phyloP scores from a whole-genome alignment of 768 basidiomycete species.

The Rhodotorula sphaerocarpa region DNA sequence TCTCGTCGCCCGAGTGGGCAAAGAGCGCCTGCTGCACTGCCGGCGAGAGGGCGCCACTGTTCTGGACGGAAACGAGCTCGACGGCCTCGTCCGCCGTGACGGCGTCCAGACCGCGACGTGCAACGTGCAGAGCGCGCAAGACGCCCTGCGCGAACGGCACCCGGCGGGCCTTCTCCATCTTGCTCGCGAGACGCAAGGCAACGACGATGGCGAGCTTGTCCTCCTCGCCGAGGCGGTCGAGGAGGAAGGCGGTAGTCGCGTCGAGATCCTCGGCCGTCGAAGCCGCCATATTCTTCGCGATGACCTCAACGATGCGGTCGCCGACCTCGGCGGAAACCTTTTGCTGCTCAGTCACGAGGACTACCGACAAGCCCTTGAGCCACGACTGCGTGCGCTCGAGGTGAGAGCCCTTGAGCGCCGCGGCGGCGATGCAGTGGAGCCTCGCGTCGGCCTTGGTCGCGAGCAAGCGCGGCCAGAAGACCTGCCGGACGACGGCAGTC shows the following conservation, averaged over 20 bases:
- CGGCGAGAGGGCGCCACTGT: not conserved
- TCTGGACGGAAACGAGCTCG: not conserved
- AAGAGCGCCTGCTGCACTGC: slow-evolving; percentile 28
- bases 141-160: slow-evolving; percentile 49
- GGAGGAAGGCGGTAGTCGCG: slow-evolving; percentile 47
- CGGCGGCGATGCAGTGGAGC: not conserved
- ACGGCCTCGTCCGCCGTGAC: slow-evolving; percentile 21
- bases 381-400: slow-evolving; percentile 21
- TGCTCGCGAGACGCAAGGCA: slow-evolving; percentile 55
- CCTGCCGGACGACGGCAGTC: slow-evolving; percentile 7
- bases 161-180: slow-evolving; percentile 50
- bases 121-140: slow-evolving; percentile 46
- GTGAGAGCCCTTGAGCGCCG: slow-evolving; percentile 7
- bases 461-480: slow-evolving; percentile 26
- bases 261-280: slow-evolving; percentile 37
- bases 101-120: slow-evolving; percentile 3
- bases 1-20: slow-evolving; percentile 28
- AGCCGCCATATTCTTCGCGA: slow-evolving; percentile 28
- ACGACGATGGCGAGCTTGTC: slow-evolving; percentile 55
- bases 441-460: slow-evolving; percentile 6
- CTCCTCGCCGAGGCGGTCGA: slow-evolving; percentile 48
- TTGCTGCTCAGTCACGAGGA: not conserved
- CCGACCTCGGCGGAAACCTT: not conserved
- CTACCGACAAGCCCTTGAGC: slow-evolving; percentile 6
- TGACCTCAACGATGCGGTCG: slow-evolving; percentile 14